Evolutionary conservation across 1,284 basidiomycete species (phyloP), one percentile per base, ranked within the genome.

Genomic region (Tremellales sp.): DNA sequence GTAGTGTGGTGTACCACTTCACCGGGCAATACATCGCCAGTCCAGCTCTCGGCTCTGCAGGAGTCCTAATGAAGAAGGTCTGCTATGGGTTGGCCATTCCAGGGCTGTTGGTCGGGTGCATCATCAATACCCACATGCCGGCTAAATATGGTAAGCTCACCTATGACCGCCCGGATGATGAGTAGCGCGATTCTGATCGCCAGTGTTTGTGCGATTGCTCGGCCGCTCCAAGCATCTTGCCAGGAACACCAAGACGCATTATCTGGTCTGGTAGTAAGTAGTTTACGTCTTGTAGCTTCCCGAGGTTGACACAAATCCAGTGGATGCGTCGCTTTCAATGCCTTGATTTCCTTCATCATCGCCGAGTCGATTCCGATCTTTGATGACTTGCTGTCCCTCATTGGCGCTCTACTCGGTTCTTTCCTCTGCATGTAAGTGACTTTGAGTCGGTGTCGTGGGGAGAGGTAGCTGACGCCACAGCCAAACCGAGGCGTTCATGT

Each of bases 121-220:
- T 58, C n/a, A 48, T 70, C 27, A 59, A 64, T 54, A 51, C 49
- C 19, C 61, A 61, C 47, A 48, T 61, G 12, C 35, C 66, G 15
- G 55, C 59, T 10, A 66, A 67, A 47, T 62, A 55, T 45, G 19
- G 45, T 41, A 19, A 41, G 63, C 27, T 4, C 27, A 61, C 53
- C 26, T 55, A 60, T 23, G 4, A 21, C 8, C 15, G 29, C n/a
- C 21, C 41, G 21, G 4, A 12, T 19, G 11, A 7, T 15, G 15
- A 33, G 24, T 2, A 45, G 11, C 15, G 13, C 2, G 37, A 33
- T 23, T 80, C 82, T 60, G 77, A 80, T 1, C 78, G 61, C 77
- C 81, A 41, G 60, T 84, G 41, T 84, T 85, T 59, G 75, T 85
- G 44, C 77, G 82, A 12, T 56, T 80, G 46, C 80, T 84, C 61